These are phyloP conservation scores for Candida coquimbonensis DNA, from an alignment of 805 yeast genomes.

Conservation along the genomic window DNA sequence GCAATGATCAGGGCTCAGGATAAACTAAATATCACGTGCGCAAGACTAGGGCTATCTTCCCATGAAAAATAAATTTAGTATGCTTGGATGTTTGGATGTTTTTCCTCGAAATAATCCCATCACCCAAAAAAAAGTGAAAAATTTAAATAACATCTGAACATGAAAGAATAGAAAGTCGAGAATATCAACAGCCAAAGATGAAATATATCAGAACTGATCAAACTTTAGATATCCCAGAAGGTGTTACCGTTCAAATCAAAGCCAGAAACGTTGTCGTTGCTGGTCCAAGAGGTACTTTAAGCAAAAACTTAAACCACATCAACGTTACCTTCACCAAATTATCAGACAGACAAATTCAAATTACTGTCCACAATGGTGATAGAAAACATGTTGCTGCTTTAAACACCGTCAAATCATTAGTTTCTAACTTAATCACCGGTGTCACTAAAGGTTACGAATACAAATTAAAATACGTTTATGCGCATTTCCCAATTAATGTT, in stretches of 20 bases:
- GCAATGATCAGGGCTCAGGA: not conserved
- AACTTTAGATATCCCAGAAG: slow-evolving; percentile 81
- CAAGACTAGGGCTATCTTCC: not conserved
- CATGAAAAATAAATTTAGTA: no score
- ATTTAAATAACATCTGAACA: not conserved
- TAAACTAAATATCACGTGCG: not conserved
- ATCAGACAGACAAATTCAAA: slow-evolving; percentile 64
- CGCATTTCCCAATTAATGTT: slow-evolving; percentile 99
- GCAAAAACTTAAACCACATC: slow-evolving; percentile 89
- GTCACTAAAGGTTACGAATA: slow-evolving; percentile 98
- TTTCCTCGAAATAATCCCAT: not conserved
- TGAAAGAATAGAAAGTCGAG: not conserved
- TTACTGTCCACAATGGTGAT: slow-evolving; percentile 97
- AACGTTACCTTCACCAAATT: slow-evolving; percentile 88
- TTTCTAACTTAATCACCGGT: slow-evolving; percentile 94
- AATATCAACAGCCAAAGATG: slow-evolving; percentile 33
- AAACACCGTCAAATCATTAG: slow-evolving; percentile 95
- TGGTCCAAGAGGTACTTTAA: slow-evolving; percentile 96
- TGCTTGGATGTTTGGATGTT: not conserved
- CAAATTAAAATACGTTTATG: slow-evolving; percentile 99
- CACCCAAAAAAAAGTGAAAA: not conserved
- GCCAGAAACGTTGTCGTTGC: slow-evolving; percentile 84
- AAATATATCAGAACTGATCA: slow-evolving; percentile 87
- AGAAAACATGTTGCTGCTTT: slow-evolving; percentile 99
- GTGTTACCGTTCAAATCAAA: slow-evolving; percentile 85